A percentile compares a stretch with the other conserved stretches of the same genome.
Evolutionary conservation across 2,329 filamentous ascomycete genomes (phyloP).

Genomic region (Achaetomium macrosporum): DNA sequence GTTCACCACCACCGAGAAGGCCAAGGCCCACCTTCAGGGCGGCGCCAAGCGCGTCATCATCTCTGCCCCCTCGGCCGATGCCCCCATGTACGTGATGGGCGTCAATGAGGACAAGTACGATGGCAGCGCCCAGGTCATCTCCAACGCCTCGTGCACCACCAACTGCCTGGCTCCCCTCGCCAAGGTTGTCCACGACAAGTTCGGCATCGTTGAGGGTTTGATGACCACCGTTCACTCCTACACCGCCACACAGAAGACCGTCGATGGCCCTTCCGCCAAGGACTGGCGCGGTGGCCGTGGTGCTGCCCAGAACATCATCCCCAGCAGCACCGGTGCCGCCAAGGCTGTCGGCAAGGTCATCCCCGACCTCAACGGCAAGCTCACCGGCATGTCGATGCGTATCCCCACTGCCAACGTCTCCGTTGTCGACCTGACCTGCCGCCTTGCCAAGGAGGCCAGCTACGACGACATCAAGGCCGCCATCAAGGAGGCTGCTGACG

Average conservation of each 20-base stretch:
- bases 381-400: slow-evolving; percentile 99
- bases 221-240: slow-evolving; percentile 99
- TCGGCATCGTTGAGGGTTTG: slow-evolving; percentile 92
- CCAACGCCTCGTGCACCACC: slow-evolving; percentile 99
- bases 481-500: slow-evolving; percentile 82
- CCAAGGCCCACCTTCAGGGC: slow-evolving; percentile 86
- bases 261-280: slow-evolving; percentile 95
- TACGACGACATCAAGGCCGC: slow-evolving; percentile 91
- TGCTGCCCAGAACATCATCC: slow-evolving; percentile 99
- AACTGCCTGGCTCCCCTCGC: slow-evolving; percentile 99
- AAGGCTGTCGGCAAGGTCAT: slow-evolving; percentile 99
- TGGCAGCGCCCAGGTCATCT: slow-evolving; percentile 85
- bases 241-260: slow-evolving; percentile 99
- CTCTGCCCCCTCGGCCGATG: slow-evolving; percentile 88
- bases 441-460: slow-evolving; percentile 80
- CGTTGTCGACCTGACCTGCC: slow-evolving; percentile 93
- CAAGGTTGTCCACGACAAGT: slow-evolving; percentile 99
- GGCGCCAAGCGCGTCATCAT: slow-evolving; percentile 98
- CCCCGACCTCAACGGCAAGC: slow-evolving; percentile 95
- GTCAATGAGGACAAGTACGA: slow-evolving; percentile 96
- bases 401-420: slow-evolving; percentile 98
- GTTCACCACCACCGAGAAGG: slow-evolving; percentile 98
- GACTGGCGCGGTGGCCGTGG: slow-evolving; percentile 99
- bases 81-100: slow-evolving; percentile 99
- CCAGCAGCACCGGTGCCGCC: slow-evolving; percentile 96